These are phyloP conservation scores for Apiospora pterosperma DNA, from an alignment of 2,329 filamentous ascomycete genomes.

Conservation along the genomic window DNA sequence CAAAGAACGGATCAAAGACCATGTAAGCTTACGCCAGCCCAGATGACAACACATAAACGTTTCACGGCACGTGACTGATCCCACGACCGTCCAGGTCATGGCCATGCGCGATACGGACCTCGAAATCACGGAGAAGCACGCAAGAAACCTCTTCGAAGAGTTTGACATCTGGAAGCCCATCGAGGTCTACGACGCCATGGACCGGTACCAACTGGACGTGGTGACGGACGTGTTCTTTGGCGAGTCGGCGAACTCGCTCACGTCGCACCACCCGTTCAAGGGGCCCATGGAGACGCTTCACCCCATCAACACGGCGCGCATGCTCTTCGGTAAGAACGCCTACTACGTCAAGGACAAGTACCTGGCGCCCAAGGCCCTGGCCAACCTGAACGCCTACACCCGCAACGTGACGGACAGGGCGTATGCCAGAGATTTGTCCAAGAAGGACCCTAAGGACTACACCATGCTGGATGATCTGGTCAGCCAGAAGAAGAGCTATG, in stretches of 20 bases:
- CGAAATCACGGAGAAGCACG: neutral
- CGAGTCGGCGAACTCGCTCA: neutral
- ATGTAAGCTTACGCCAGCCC: neutral
- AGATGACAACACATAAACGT: neutral
- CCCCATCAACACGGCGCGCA: neutral
- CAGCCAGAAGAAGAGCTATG: neutral
- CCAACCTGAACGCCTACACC: neutral
- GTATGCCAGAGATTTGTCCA: neutral
- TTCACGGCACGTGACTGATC: neutral
- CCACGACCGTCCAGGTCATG: neutral
- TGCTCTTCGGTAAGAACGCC: neutral
- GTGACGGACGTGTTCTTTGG: neutral
- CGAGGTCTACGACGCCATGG: neutral
- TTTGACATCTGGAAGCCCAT: neutral
- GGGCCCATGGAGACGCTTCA: neutral
- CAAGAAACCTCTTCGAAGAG: neutral
- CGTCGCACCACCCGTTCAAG: neutral
- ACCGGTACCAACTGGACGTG: neutral
- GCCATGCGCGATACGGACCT: neutral
- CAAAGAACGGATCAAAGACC: neutral
- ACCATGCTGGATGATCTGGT: neutral
- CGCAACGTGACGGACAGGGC: neutral
- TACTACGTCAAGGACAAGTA: neutral
- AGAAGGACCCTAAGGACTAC: neutral
- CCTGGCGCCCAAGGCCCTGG: neutral